These are phyloP conservation scores for Kwoniella bestiolae DNA, from an alignment of 768 basidiomycete species.

Conservation along the genomic window DNA sequence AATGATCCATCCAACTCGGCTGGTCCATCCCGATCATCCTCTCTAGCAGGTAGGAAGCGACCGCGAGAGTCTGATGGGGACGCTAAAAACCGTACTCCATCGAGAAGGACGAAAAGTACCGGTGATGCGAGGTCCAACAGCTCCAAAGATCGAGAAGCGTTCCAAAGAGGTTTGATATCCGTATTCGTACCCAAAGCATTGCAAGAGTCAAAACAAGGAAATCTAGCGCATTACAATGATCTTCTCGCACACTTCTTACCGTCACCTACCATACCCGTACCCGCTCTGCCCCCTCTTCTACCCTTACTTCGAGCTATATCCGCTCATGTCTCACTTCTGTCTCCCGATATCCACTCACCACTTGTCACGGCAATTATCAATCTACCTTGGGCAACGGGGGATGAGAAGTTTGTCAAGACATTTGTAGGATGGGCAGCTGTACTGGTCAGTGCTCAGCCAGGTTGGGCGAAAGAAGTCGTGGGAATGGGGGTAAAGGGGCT, in stretches of 20 bases:
- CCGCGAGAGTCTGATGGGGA: slow-evolving; percentile 44
- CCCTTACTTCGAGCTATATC: slow-evolving; percentile 76
- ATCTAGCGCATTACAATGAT: slow-evolving; percentile 77
- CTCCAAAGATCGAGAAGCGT: slow-evolving; percentile 47
- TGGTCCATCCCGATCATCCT: slow-evolving; percentile 37
- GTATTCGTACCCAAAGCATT: slow-evolving; percentile 57
- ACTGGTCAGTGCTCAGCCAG: slow-evolving; percentile 86
- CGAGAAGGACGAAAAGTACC: slow-evolving; percentile 52
- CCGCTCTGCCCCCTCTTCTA: slow-evolving; percentile 58
- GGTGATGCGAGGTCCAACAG: slow-evolving; percentile 38
- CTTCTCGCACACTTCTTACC: slow-evolving; percentile 78
- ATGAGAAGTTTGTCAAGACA: slow-evolving; percentile 78
- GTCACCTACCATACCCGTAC: slow-evolving; percentile 58
- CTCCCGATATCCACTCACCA: slow-evolving; percentile 72
- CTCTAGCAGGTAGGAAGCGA: slow-evolving; percentile 44
- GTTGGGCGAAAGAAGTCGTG: slow-evolving; percentile 84
- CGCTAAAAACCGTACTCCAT: slow-evolving; percentile 14
- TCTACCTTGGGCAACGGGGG: slow-evolving; percentile 87
- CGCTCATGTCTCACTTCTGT: slow-evolving; percentile 84
- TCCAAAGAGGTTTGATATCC: slow-evolving; percentile 56
- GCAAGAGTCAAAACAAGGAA: slow-evolving; percentile 64
- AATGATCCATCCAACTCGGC: slow-evolving; percentile 19
- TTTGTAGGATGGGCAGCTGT: slow-evolving; percentile 90
- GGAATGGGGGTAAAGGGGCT: slow-evolving; percentile 81
- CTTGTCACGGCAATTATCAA: slow-evolving; percentile 84